Evolutionary conservation across 2,329 filamentous ascomycete genomes (phyloP), one percentile per base, ranked within the genome.

Genomic region (Fusarium sublunatum): DNA sequence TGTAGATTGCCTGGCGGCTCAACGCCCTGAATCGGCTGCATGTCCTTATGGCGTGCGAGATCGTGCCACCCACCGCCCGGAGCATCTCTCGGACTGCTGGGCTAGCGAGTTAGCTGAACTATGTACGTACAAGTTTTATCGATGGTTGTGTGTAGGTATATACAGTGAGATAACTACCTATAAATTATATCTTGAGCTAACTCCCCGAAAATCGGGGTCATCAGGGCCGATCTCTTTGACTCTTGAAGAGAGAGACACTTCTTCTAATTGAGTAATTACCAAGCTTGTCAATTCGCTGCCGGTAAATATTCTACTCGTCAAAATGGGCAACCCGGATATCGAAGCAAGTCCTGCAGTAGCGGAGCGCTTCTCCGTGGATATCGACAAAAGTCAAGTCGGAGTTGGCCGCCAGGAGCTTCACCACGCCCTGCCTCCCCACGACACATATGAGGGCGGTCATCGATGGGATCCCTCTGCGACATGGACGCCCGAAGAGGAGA

Each of bases 401-500:
- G 73, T 80, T 49, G 78, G 78, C 9, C 76, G 78, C 19, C 70
- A 77, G 53, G 72, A 79, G 32, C 71, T 81, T 43, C 71, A 74
- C 46, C 53, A 67, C 5, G 56, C 69, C 15, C 34, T 74, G 2
- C 69, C 72, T 7, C 72, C 72, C 19, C 72, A 74, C 26, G 68
- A 60, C 9, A 53, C 67, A 12, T 81, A 80, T 53, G 79, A 81
- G 47, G 78, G 78, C 35, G 67, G 68, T 29, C 79, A 81, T 62
- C 74, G 78, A 38, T 81, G 73, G 68, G 78, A 81, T 53, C 76
- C 77, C 0, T 44, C 69, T 10, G 73, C 72, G 7, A 72, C 70
- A 40, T 89, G 87, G 87, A 81, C 82, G 13, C 72, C 78, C 4
- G 78, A 80, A 31, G 87, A 89, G 67, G 87, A 89, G 73, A 81